Evolutionary conservation across 2,329 filamentous ascomycete species (phyloP), one percentile per base, ranked within the genome.

Genomic region (Aureobasidium sp.): DNA sequence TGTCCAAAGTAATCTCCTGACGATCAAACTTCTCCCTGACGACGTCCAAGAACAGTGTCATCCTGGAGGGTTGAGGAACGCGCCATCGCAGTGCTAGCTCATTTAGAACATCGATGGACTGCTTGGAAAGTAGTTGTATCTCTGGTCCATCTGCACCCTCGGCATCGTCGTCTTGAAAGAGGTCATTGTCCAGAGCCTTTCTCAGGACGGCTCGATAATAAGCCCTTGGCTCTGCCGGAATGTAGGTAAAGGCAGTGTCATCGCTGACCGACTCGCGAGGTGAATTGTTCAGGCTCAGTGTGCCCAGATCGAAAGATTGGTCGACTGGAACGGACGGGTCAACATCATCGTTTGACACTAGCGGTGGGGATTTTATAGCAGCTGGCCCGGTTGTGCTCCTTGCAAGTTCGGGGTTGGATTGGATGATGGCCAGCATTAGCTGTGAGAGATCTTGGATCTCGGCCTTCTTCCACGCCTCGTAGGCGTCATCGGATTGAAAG

Each of bases 361-460:
- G 65, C 23, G 80, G 64, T 68, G 79, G 79, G 73, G 81, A 78
- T 58, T 85, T 78, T 42, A 82, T 84, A 54, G 89, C 76, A 13
- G 79, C 75, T 31, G 78, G 77, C 17, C 78, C 79, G 1, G 86
- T 82, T 4, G 88, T 86, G 64, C 82, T 87, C 70, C 91, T 95
- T 53, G 90, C 87, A 57, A 97, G 79, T 65, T 93, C 88, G 4
- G 92, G 93, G 66, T 89, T 90, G 6, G 88, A 88, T 63, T 89
- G 90, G 42, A 97, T 78, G 64, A 99, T 90, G 38, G 92, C 89
- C 67, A 95, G 80, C 80, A 99, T 94, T 84, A 97, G 91, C 67
- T 94, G 89, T 6, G 91, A 94, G 43, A 99, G 77, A 67, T 95
- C 90, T 13, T 88, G 87, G 3, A 83, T 83, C 72, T 99, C 94